phyloP scores from a whole-genome alignment of 352 stramenopile genomes.

The Paralagenidium karlingii region DNA sequence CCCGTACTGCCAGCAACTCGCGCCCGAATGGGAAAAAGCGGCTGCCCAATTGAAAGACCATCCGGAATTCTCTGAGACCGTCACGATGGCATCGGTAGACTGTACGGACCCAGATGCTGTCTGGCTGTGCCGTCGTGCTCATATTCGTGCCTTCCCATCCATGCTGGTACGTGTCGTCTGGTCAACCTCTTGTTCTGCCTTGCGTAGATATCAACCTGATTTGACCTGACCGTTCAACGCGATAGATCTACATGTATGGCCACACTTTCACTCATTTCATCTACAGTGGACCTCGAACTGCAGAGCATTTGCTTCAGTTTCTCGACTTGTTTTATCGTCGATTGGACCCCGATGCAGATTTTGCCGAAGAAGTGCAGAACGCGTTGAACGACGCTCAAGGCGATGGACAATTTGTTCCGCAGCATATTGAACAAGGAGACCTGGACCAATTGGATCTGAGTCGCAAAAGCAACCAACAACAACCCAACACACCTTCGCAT shows the following conservation, averaged over 20 bases:
- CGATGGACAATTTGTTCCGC: background rate
- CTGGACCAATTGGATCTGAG: constrained; percentile 20
- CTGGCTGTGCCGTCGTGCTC: constrained; percentile 49
- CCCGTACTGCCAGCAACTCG: constrained; percentile 55
- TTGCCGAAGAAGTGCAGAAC: constrained; percentile 60
- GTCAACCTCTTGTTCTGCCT: background rate
- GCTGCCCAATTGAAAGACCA: constrained; percentile 58
- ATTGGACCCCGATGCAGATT: constrained; percentile 62
- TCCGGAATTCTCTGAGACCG: constrained; percentile 65
- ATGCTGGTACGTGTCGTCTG: constrained; percentile 52
- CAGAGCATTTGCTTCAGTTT: constrained; percentile 64
- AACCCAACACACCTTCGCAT: too few species aligned
- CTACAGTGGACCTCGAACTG: constrained; percentile 67
- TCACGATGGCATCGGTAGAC: constrained; percentile 69
- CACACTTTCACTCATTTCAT: constrained; percentile 66
- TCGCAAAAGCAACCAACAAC: constrained; percentile 11
- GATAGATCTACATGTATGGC: constrained; percentile 75
- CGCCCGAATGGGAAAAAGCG: constrained; percentile 64
- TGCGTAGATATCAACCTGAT: background rate
- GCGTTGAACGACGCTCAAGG: constrained; percentile 1
- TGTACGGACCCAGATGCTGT: constrained; percentile 51
- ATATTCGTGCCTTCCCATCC: constrained; percentile 70
- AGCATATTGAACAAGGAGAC: constrained; percentile 19
- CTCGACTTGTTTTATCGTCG: constrained; percentile 75
- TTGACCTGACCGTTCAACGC: background rate